phyloP scores from a whole-genome alignment of 192 early-diverging fungal species.

The Radiomyces spectabilis region DNA sequence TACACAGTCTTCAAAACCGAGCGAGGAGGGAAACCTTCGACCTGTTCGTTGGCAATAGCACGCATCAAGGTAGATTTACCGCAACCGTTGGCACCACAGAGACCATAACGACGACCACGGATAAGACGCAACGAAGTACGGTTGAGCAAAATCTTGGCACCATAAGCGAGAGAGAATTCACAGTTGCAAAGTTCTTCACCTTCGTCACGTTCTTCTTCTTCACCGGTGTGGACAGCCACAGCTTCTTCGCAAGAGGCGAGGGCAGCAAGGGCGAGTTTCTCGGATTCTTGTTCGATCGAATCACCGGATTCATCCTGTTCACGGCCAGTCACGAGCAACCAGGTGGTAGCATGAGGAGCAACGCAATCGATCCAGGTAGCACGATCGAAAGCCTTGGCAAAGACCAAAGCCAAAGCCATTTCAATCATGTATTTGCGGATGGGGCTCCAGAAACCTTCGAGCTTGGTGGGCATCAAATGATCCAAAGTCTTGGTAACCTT shows the following conservation, averaged over 20 bases:
- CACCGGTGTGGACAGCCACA: constrained; percentile 21
- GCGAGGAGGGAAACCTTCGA: constrained; percentile 75
- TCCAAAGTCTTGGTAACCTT: constrained; percentile 46
- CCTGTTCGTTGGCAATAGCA: constrained; percentile 75
- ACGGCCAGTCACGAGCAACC: constrained; percentile 30
- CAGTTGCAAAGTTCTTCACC: constrained; percentile 61
- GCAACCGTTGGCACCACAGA: constrained; percentile 75
- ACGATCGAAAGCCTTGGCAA: constrained; percentile 51
- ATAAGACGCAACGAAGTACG: constrained; percentile 52
- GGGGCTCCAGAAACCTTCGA: constrained; percentile 38
- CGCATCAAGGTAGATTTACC: constrained; percentile 77
- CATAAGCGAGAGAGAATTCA: constrained; percentile 80
- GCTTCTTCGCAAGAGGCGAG: constrained; percentile 39
- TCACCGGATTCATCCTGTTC: constrained; percentile 12
- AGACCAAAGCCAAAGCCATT: constrained; percentile 52
- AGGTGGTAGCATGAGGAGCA: constrained; percentile 44
- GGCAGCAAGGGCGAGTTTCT: constrained; percentile 42
- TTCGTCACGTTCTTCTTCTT: constrained; percentile 42
- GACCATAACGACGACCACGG: constrained; percentile 78
- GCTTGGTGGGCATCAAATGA: constrained; percentile 40
- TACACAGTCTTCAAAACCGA: constrained; percentile 70
- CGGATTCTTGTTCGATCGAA: constrained; percentile 39
- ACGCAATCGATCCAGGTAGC: constrained; percentile 57
- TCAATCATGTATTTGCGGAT: constrained; percentile 55
- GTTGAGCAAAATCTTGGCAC: constrained; percentile 78